Conservation (phyloP, 2,329 filamentous ascomycete genomes). For the Arthrobotrys conoides region DNA sequence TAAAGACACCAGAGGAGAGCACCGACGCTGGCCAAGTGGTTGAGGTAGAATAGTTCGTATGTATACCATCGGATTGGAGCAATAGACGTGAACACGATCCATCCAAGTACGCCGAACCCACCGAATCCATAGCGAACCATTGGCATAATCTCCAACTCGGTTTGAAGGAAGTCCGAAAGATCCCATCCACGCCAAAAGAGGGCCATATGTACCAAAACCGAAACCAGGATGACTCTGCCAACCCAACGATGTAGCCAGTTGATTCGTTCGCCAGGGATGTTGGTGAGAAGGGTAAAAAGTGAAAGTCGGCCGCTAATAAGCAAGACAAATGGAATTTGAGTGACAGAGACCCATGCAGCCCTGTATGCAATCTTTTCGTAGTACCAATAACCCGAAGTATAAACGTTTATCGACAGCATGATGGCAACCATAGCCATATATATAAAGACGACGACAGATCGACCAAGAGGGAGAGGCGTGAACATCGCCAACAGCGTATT, state of each 20-base stretch:
- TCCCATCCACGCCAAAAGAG: slow-evolving; percentile 78
- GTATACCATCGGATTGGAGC: slow-evolving; percentile 76
- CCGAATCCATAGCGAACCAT: slow-evolving; percentile 78
- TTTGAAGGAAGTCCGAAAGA: slow-evolving; percentile 73
- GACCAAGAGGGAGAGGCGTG: slow-evolving; percentile 74
- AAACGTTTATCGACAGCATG: slow-evolving; percentile 67
- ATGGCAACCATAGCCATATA: slow-evolving; percentile 73
- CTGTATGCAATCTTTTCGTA: slow-evolving; percentile 78
- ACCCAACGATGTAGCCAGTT: slow-evolving; percentile 83
- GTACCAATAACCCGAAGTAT: slow-evolving; percentile 72
- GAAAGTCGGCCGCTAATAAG: slow-evolving; percentile 75
- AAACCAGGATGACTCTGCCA: slow-evolving; percentile 78
- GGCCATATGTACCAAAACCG: slow-evolving; percentile 78
- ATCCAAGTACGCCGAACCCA: slow-evolving; percentile 77
- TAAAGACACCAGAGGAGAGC: slow-evolving; percentile 76
- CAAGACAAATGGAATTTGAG: slow-evolving; percentile 76
- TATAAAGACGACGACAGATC: slow-evolving; percentile 70
- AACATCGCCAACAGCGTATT: slow-evolving; percentile 71
- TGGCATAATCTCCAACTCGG: slow-evolving; percentile 75
- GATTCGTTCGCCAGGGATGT: slow-evolving; percentile 77
- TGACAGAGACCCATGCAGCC: slow-evolving; percentile 77
- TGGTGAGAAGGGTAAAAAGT: slow-evolving; percentile 74
- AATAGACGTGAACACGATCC: slow-evolving; percentile 76
- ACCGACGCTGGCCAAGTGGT: slow-evolving; percentile 76
- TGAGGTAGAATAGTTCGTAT: slow-evolving; percentile 79